Evolutionary conservation across 2,329 filamentous ascomycete species (phyloP).

Genomic region (Alternaria consortialis): DNA sequence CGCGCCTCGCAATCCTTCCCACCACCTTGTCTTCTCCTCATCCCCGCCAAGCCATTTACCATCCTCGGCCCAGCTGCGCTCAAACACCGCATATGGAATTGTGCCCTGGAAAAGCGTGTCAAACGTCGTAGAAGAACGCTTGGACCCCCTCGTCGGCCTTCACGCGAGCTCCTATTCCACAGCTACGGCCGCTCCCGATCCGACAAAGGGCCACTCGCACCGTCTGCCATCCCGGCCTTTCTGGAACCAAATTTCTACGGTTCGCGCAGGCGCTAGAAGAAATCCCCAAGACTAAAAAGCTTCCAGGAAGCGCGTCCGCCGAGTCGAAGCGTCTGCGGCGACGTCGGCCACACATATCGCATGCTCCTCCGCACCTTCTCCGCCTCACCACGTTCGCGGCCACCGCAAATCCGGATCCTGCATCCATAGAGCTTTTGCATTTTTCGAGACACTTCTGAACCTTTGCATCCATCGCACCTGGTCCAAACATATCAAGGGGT

Average conservation of each 20-base stretch:
- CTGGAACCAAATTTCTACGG: conserved; percentile 18
- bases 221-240: conserved; percentile 19
- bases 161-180: conserved; percentile 24
- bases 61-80: conserved; percentile 3
- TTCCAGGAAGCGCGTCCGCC: conserved; percentile 9
- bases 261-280: conserved; percentile 26
- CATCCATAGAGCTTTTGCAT: conserved; percentile 10
- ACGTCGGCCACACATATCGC: conserved; percentile 24
- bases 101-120: conserved; percentile 1
- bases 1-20: conserved; percentile 4
- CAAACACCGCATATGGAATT: conserved; percentile 3
- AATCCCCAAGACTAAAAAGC: conserved; percentile 7
- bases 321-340: conserved; percentile 12
- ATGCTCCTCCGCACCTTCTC: conserved; percentile 24
- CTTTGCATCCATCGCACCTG: background rate
- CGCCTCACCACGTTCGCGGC: conserved; percentile 14
- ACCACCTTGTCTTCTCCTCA: background rate
- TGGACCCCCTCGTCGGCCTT: conserved; percentile 17
- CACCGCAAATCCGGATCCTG: conserved; percentile 18
- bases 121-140: conserved; percentile 13
- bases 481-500: background rate
- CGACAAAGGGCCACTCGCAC: conserved; percentile 18
- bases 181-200: conserved; percentile 24
- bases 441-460: conserved; percentile 13
- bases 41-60: conserved; percentile 13